Evolutionary conservation across 192 early-diverging fungal species (phyloP).

Genomic region (Chytriomyces confervae): DNA sequence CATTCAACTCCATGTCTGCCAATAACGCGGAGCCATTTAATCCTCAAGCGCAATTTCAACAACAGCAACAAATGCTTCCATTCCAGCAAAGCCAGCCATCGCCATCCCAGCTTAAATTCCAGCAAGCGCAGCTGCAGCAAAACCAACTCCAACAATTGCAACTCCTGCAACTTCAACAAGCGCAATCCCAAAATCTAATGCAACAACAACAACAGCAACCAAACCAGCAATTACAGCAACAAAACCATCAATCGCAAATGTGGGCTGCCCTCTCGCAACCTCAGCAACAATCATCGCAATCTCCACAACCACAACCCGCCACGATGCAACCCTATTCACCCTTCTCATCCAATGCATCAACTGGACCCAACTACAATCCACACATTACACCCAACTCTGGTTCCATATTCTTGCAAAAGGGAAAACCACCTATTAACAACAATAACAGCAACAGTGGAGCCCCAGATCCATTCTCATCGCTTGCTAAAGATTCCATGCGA

Average conservation of each 20-base stretch:
- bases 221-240: no score
- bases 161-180: slow-evolving; percentile 14
- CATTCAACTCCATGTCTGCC: not conserved
- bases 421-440: not conserved
- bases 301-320: not conserved
- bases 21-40: not conserved
- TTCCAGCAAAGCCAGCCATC: slow-evolving; percentile 19
- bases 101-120: slow-evolving; percentile 18
- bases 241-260: slow-evolving; percentile 21
- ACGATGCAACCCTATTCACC: not conserved
- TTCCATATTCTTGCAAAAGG: not conserved
- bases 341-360: not conserved
- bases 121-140: slow-evolving; percentile 27
- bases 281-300: not conserved
- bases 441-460: slow-evolving; percentile 30
- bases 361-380: slow-evolving; percentile 20
- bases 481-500: not conserved
- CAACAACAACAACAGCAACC: slow-evolving; percentile 40
- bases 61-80: not conserved
- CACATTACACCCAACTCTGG: not conserved
- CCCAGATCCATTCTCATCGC: slow-evolving; percentile 16
- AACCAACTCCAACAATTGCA: not conserved
- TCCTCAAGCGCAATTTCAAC: not conserved
- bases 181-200: slow-evolving; percentile 34
- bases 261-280: not conserved